Evolutionary conservation across 148 eudicot species (phyloP).

Genomic region (Camellia sinensis): DNA sequence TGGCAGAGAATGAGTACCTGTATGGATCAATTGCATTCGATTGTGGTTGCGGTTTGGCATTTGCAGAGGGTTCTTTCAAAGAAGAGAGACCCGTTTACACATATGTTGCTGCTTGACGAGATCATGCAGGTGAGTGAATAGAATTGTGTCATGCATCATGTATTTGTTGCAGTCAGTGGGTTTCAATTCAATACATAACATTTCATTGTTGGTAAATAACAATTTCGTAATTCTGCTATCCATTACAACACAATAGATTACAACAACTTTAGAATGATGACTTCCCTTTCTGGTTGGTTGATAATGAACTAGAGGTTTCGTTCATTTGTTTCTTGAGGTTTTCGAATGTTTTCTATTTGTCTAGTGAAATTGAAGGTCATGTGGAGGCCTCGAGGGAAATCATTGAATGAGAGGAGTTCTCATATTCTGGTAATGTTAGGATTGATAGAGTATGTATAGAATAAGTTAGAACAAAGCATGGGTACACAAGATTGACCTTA

Average conservation of each 20-base stretch:
- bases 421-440: too few species aligned
- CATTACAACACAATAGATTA: neutral
- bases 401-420: too few species aligned
- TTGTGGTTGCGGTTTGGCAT: constrained; percentile 81
- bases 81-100: constrained; percentile 92
- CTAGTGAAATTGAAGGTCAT: too few species aligned
- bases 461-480: too few species aligned
- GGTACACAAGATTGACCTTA: too few species aligned
- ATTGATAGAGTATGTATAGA: too few species aligned
- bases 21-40: constrained; percentile 89
- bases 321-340: neutral
- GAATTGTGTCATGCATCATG: neutral
- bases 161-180: neutral
- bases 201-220: neutral
- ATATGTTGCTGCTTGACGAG: constrained; percentile 78
- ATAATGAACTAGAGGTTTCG: neutral
- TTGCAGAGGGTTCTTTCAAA: constrained; percentile 97
- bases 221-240: neutral
- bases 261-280: neutral
- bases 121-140: constrained; percentile 64
- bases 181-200: constrained; percentile 1
- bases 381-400: too few species aligned
- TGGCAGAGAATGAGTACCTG: constrained; percentile 80
- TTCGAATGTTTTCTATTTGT: neutral
- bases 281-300: constrained; percentile 5